Percentiles rank a stretch among this genome's conserved stretches.
Evolutionary conservation across 1,139 yeast genomes (phyloP).

Genomic region (Candida tetrigidarum): DNA sequence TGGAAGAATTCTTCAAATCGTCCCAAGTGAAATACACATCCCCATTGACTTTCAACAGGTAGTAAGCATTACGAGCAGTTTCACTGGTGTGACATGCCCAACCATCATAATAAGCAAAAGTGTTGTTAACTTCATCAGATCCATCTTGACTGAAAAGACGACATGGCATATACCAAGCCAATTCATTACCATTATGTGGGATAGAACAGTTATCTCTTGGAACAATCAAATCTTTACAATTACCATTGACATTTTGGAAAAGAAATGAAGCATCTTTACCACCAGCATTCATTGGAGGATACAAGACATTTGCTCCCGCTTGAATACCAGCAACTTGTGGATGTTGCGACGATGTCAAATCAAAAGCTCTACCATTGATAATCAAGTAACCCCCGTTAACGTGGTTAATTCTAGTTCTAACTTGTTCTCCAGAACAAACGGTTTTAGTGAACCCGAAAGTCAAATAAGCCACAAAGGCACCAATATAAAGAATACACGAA

Average conservation of each 20-base stretch:
- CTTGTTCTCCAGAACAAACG: constrained; percentile 62
- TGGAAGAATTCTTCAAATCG: constrained; percentile 67
- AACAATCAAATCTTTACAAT: constrained; percentile 80
- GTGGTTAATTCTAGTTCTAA: constrained; percentile 61
- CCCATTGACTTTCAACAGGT: constrained; percentile 62
- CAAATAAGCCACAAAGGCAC: constrained; percentile 79
- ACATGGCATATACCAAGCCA: constrained; percentile 99
- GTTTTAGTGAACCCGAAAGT: constrained; percentile 92
- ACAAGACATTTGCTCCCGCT: constrained; percentile 68
- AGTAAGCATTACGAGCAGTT: constrained; percentile 70
- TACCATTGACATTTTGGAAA: constrained; percentile 95
- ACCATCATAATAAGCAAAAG: constrained; percentile 69
- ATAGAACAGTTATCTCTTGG: constrained; percentile 74
- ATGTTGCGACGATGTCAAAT: constrained; percentile 69
- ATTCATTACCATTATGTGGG: constrained; percentile 63
- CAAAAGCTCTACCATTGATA: constrained; percentile 82
- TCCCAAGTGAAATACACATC: constrained; percentile 93
- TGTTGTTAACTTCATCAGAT: constrained; percentile 62
- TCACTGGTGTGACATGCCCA: constrained; percentile 90
- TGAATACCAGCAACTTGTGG: constrained; percentile 82
- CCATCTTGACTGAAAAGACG: constrained; percentile 72
- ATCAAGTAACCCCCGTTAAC: constrained; percentile 66
- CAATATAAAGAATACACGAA: constrained; percentile 72
- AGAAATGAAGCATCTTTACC: constrained; percentile 88
- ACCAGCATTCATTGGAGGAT: constrained; percentile 88